Conservation (phyloP, 768 basidiomycete species). For the Termitomyces sp. region DNA sequence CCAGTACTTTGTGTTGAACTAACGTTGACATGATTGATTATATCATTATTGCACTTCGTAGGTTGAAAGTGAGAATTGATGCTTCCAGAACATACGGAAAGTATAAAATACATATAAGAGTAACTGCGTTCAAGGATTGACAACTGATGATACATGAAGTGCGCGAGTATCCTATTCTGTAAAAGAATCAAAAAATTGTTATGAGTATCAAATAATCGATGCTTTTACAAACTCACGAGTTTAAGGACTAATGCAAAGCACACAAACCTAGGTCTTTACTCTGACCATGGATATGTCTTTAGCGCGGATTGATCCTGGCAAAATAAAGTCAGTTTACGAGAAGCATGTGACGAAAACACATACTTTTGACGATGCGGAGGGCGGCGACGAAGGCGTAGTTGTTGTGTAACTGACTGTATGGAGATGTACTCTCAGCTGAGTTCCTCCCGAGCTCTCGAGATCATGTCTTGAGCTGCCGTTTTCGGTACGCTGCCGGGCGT, state of each 20-base stretch:
- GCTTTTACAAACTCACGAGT: background rate
- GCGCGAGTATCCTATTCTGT: background rate
- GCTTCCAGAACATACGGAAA: background rate
- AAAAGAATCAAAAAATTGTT: background rate
- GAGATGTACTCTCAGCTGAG: conserved; percentile 8
- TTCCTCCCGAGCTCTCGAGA: conserved; percentile 9
- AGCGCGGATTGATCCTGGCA: background rate
- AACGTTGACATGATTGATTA: too few relatives aligned
- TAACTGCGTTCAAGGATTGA: background rate
- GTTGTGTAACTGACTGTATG: conserved; percentile 8
- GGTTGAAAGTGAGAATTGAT: background rate
- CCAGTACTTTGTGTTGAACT: too few relatives aligned
- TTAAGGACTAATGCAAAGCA: background rate
- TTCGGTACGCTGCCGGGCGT: conserved; percentile 28
- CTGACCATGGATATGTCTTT: background rate
- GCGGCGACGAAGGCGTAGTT: background rate
- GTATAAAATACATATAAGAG: background rate
- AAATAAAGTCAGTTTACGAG: background rate
- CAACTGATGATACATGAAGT: background rate
- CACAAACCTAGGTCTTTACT: background rate
- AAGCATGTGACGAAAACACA: background rate
- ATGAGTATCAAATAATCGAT: background rate
- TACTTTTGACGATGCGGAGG: background rate
- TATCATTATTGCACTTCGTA: background rate
- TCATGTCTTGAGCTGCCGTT: conserved; percentile 6